Evolutionary conservation across 805 yeast genomes (phyloP), one percentile per base, ranked within the genome.

Genomic region (Starmerella tilneyi): DNA sequence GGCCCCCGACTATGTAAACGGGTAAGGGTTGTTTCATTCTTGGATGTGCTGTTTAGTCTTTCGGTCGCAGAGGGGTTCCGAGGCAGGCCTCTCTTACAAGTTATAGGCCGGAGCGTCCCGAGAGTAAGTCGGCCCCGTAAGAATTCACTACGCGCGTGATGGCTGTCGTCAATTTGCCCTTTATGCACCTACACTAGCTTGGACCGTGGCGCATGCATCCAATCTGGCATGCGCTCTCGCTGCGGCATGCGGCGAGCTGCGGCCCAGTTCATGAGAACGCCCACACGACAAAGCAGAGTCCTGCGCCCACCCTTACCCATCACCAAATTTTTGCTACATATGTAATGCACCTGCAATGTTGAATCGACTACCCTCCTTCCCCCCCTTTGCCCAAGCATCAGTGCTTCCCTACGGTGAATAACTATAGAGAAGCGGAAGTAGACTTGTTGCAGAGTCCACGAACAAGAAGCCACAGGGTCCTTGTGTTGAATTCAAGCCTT

Each of bases 291-390:
- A 23, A 19, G 42, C 46, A 31, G 41, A 38, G 24, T 32, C 39
- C 34, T 27, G 19, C 20, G 42, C 48, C 46, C 16, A 19, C 41
- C 48, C 54, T 48, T 31, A 12, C n/a, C 45, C 50, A 41, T 13
- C 17, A 6, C 20, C 16, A 47, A 35, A 30, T 26, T 23, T 50
- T 50, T 50, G 54, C 54, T 50, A 50, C 54, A 50, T 50, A 50
- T 50, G 54, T 50, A 50, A 50, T 50, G 54, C 54, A 50, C 42
- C 43, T 50, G 54, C 54, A 50, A 45, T 45, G 54, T 23, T 38
- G 33, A 27, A 9, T 22, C 33, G 23, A 38, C 41, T 26, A 38
- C 41, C 33, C 26, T 5, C 41, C 41, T 20, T 19, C 19, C 22
- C 9, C 33, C 32, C 41, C 27, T 34, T 34, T 22, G n/a, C 38